Evolutionary conservation across 192 early-diverging fungal species (phyloP).

Genomic region (Geosiphon pyriformis): DNA sequence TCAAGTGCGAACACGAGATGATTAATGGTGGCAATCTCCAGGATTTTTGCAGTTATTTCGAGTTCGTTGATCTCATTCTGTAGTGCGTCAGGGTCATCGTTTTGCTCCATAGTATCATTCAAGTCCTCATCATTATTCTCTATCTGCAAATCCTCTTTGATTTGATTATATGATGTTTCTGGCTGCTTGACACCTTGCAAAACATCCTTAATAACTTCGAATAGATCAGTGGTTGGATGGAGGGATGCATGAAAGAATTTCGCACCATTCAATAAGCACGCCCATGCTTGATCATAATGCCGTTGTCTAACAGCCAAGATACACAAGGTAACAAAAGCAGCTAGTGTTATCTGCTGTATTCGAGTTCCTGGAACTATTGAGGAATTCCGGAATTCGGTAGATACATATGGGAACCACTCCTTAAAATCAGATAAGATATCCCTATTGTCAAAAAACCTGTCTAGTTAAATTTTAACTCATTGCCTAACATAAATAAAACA

Average conservation of each 20-base stretch:
- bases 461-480: neutral
- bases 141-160: neutral
- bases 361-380: neutral
- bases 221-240: neutral
- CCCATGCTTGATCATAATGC: conserved; percentile 37
- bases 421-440: neutral
- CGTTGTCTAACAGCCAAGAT: conserved; percentile 26
- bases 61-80: neutral
- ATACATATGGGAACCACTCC: neutral
- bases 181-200: neutral
- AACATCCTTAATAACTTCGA: neutral
- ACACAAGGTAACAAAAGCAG: conserved; percentile 25
- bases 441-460: neutral
- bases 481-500: neutral
- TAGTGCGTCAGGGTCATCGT: conserved; percentile 28
- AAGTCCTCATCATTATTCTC: too few species aligned
- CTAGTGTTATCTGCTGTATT: conserved; percentile 26
- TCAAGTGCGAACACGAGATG: conserved; percentile 28
- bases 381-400: neutral
- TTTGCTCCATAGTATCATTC: neutral
- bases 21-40: conserved; percentile 35
- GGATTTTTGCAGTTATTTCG: conserved; percentile 22
- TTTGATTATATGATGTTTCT: neutral
- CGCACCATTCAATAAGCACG: conserved; percentile 8
- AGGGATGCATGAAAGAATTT: conserved; percentile 8